These are phyloP conservation scores for Sutorius eximius DNA, from an alignment of 1,284 basidiomycete species.

Conservation along the genomic window DNA sequence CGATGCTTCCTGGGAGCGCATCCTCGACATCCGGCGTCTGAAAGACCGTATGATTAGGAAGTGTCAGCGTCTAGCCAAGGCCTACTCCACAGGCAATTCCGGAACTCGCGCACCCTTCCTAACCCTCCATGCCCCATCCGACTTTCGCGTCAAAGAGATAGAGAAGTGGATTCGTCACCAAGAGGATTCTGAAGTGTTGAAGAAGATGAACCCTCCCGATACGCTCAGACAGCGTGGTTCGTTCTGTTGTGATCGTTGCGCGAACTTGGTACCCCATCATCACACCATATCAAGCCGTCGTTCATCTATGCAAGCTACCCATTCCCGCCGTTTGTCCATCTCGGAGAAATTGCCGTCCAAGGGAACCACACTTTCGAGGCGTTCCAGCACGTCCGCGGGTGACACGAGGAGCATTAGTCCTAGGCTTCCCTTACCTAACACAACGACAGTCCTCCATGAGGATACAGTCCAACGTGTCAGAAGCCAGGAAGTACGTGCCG, in stretches of 20 bases:
- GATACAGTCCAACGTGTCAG: constrained; percentile 6
- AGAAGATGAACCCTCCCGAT: constrained; percentile 23
- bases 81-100: constrained; percentile 39
- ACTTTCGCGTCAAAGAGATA: constrained; percentile 75
- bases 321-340: constrained; percentile 30
- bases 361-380: constrained; percentile 19
- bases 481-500: constrained; percentile 15
- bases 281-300: constrained; percentile 32
- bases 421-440: constrained; percentile 13
- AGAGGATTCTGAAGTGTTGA: constrained; percentile 30
- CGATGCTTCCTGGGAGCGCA: constrained; percentile 58
- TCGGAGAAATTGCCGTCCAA: constrained; percentile 21
- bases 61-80: constrained; percentile 57
- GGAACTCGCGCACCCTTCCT: constrained; percentile 50
- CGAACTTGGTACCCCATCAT: constrained; percentile 35
- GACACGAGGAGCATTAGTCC: constrained; percentile 1
- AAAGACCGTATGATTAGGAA: constrained; percentile 80
- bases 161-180: constrained; percentile 65
- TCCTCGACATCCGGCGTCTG: constrained; percentile 69
- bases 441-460: constrained; percentile 11
- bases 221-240: constrained; percentile 30
- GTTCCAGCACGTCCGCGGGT: constrained; percentile 14
- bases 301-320: constrained; percentile 25
- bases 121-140: constrained; percentile 62
- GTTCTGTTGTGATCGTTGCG: constrained; percentile 38